phyloP scores from a whole-genome alignment of 2,329 filamentous ascomycete species.

The Thyridium curvatum region DNA sequence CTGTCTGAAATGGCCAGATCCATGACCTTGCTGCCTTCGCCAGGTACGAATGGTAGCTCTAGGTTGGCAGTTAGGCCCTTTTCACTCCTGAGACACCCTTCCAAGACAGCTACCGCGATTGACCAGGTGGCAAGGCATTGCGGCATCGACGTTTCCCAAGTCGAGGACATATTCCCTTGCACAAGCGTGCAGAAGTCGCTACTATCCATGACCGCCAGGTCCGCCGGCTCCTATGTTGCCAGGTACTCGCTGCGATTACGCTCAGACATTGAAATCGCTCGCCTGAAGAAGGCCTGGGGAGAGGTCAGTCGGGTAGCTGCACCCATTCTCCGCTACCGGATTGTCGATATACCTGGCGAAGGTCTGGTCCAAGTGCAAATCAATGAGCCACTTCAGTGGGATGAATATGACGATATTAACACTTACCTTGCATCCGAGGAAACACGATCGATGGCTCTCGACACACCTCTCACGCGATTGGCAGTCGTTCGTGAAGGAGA shows the following conservation, averaged over 20 bases:
- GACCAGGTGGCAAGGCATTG: too few species aligned
- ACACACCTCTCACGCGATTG: constrained; percentile 34
- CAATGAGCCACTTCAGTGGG: constrained; percentile 28
- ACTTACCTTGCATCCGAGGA: constrained; percentile 34
- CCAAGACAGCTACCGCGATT: too few species aligned
- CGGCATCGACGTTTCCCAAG: constrained; percentile 21
- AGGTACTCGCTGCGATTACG: constrained; percentile 38
- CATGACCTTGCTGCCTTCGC: too few species aligned
- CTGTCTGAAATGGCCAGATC: too few species aligned
- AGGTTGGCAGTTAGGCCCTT: too few species aligned
- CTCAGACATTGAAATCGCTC: constrained; percentile 24
- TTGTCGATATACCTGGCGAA: constrained; percentile 35
- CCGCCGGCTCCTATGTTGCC: constrained; percentile 45
- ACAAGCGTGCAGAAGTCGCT: constrained; percentile 39
- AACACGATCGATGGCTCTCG: constrained; percentile 34
- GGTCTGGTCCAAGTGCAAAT: constrained; percentile 43
- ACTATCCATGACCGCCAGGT: constrained; percentile 44
- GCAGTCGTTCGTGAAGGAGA: constrained; percentile 7
- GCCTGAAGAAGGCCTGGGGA: constrained; percentile 36
- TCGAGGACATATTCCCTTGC: constrained; percentile 32
- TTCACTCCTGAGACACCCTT: too few species aligned
- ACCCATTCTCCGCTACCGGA: constrained; percentile 40
- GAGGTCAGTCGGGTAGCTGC: constrained; percentile 23
- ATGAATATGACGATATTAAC: constrained; percentile 24
- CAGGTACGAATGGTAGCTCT: too few species aligned